Base-by-base conservation (phyloP, 192 early-diverging fungal species). In the Coemansia aciculifera region DNA sequence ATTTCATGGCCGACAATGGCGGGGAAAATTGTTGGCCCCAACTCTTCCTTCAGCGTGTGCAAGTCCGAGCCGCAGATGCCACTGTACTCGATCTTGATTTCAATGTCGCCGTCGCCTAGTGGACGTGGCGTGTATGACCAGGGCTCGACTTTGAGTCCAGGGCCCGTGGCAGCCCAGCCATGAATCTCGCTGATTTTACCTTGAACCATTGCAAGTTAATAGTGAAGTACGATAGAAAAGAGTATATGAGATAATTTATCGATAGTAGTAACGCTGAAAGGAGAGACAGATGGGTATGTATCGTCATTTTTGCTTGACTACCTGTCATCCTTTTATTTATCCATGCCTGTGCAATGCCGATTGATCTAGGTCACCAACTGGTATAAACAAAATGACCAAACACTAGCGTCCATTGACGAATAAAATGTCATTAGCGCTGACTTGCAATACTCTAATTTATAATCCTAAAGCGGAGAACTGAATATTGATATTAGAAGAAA, bases 61-160 rank as follows among this genome's bases (percentile, higher is more conserved):
- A 93, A 68, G 74, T 95, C 93, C 2, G 90, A 87, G 44, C 88
- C 89, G 62, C 93, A 94, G 61, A 93, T 88, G 43, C 91, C 90
- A 66, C 87, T 90, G 72, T 89, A 86, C n/a, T 84, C 71, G 73
- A 93, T 89, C 71, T 90, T 78, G 60, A 94, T 90, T 65, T 90
- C 87, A 43, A 93, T 82, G 68, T 89, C 88, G 68, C 87, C 67
- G 11, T 74, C 72, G 10, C 85, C 88, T 2, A 89, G 63, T 5
- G 86, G 85, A 19, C 86, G 86, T 7, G 88, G 88, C 44, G 68
- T 82, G 69, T 89, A 89, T 13, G 71, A 61, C 64, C 76, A 86
- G 40, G 74, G 71, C 76, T 79, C 70, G 37, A 85, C 67, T 15
- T 71, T 24, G 4, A 66, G 40, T 0, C 72, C 77, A 2, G 68